Percentiles rank a stretch among this genome's conserved stretches.
Conservation (phyloP, 495 filamentous ascomycete genomes). For the Oidiodendron maius region DNA sequence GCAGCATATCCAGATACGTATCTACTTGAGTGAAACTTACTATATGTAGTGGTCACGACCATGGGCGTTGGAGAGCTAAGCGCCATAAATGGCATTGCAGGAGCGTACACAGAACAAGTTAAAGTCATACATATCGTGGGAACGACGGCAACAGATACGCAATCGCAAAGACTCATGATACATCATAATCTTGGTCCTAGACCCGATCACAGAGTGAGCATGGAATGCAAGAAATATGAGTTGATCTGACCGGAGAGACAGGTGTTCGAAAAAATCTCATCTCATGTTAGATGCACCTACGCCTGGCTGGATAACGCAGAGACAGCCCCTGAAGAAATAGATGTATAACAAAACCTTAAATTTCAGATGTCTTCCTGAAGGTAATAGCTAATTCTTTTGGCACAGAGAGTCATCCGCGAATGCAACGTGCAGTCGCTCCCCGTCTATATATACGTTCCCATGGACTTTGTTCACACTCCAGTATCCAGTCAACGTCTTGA, state of each 20-base stretch:
- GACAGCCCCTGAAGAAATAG: no score
- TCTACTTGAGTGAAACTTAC: no score
- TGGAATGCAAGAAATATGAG: no score
- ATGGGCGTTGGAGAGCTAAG: conserved; percentile 68
- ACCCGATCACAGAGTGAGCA: conserved; percentile 25
- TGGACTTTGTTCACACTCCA: not conserved
- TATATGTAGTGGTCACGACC: conserved; percentile 63
- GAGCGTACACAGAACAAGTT: conserved; percentile 54
- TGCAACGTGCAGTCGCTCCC: no score
- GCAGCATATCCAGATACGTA: no score
- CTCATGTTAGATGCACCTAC: no score
- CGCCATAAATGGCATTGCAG: conserved; percentile 62
- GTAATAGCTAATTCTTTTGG: no score
- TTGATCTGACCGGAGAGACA: not conserved
- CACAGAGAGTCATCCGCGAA: no score
- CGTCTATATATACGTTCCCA: conserved; percentile 9
- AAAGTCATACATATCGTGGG: conserved; percentile 61
- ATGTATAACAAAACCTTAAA: no score
- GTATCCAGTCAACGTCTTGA: not conserved
- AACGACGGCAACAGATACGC: conserved; percentile 38
- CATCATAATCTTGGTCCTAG: conserved; percentile 1
- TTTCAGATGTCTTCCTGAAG: no score
- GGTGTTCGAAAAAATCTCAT: no score
- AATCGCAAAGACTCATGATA: conserved; percentile 2
- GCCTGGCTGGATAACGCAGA: no score